Conservation (phyloP, 2,329 filamentous ascomycete species). For the Pseudogymnoascus sp. region DNA sequence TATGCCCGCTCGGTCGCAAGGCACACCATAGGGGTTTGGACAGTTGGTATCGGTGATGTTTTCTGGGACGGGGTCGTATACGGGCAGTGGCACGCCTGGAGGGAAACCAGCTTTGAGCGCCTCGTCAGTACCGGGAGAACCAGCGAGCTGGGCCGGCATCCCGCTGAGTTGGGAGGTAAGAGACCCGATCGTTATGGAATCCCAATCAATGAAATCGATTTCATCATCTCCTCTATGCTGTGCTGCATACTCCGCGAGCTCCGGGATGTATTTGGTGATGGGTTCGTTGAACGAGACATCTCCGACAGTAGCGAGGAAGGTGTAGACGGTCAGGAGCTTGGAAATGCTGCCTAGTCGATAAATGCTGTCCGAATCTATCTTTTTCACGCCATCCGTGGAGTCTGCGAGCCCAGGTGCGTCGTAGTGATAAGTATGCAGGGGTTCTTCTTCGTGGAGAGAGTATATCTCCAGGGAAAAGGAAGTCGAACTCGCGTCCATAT, state of each 20-base stretch:
- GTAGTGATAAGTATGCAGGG: constrained; percentile 32
- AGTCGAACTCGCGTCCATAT: constrained; percentile 17
- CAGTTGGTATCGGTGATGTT: not conserved
- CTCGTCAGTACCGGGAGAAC: not conserved
- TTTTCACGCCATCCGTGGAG: constrained; percentile 28
- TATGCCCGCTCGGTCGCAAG: not conserved
- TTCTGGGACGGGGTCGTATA: not conserved
- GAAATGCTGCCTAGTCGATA: constrained; percentile 39
- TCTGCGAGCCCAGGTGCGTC: constrained; percentile 28
- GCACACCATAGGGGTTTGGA: not conserved
- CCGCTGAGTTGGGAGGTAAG: constrained; percentile 19
- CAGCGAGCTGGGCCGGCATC: not conserved
- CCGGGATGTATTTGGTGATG: constrained; percentile 38
- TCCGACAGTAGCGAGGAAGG: constrained; percentile 36
- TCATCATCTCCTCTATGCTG: constrained; percentile 13
- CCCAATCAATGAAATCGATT: constrained; percentile 18
- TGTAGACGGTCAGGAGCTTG: constrained; percentile 39
- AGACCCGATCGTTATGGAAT: constrained; percentile 18
- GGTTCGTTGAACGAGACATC: constrained; percentile 35
- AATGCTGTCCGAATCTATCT: constrained; percentile 34
- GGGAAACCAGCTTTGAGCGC: not conserved
- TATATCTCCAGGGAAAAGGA: constrained; percentile 37
- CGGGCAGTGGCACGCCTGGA: not conserved
- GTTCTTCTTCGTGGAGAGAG: constrained; percentile 28
- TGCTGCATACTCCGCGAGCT: constrained; percentile 25